Evolutionary conservation across 176 grass and related monocot genomes (phyloP), one percentile per base, ranked within the genome.

Genomic region (Alloteropsis semialata): DNA sequence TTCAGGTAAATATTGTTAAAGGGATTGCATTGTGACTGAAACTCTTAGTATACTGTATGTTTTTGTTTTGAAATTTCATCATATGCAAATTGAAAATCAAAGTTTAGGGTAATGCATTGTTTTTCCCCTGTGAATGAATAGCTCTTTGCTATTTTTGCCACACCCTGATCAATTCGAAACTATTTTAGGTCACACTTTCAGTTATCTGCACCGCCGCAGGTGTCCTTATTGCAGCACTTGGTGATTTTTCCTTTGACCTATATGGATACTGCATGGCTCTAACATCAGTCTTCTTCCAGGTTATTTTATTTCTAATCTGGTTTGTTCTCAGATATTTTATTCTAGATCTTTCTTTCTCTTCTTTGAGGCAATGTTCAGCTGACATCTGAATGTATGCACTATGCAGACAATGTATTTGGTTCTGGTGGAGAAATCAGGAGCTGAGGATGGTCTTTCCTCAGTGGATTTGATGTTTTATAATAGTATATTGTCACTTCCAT

Each of bases 401-500:
- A 77, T 93, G 84, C 86, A 98, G 96, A 98, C 96, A 13, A 95
- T 95, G 96, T 98, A 98, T 88, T 86, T 98, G 72, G 65, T 98
- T 65, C 85, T 98, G 17, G 96, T 98, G 74, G 96, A 98, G 82
- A 98, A 98, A 82, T 98, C 92, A 71, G 96, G 96, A 2, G 91
- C 89, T 7, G 96, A 98, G 64, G 96, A 98, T 73, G 92, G 96
- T 24, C 96, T 98, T 93, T 93, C 96, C 16, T 95, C 96, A 11
- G 72, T 93, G 64, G 96, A 98, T n/a, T 66, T 98, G 34, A 98
- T 98, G 96, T 98, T 95, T 32, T 98, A 98, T 73, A 98, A 95
- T 65, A 76, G 92, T 41, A 71, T 95, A 45, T 72, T 98, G 13
- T 98, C 96, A 75, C 72, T 98, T 88, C 96, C 96, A 67, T 98